Evolutionary conservation across 257 asterid species (phyloP).

Genomic region (Rhazya stricta): DNA sequence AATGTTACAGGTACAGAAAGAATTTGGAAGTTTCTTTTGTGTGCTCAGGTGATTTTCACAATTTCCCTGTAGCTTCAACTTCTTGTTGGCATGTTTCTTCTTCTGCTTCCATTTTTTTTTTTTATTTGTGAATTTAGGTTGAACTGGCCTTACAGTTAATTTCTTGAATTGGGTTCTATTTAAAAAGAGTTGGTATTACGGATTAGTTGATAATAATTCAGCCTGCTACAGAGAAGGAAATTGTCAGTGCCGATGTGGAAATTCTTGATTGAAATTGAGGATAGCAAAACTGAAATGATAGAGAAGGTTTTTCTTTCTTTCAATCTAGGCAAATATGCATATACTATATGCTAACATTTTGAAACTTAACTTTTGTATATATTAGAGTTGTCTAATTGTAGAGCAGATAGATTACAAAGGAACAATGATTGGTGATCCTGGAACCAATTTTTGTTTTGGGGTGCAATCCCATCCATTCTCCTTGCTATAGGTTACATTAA

Average conservation of each 20-base stretch:
- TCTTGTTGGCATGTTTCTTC: background rate
- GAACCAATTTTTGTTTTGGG: constrained; percentile 44
- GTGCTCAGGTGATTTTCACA: no score
- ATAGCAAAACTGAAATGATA: no score
- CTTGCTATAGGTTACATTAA: constrained; percentile 37
- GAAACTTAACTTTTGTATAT: background rate
- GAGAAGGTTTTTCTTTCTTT: background rate
- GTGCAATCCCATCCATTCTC: constrained; percentile 67
- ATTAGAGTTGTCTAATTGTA: background rate
- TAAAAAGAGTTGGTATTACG: no score
- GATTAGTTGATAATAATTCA: no score
- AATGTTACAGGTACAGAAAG: no score
- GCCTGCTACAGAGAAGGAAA: no score
- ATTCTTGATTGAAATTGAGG: background rate
- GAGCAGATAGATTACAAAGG: constrained; percentile 19
- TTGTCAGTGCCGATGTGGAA: no score
- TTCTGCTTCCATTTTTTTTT: background rate
- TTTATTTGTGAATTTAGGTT: background rate
- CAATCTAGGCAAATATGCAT: background rate
- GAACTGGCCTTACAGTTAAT: no score
- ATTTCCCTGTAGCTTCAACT: background rate
- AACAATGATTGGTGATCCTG: constrained; percentile 67
- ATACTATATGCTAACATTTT: background rate
- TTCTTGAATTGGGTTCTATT: background rate
- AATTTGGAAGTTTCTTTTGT: background rate